Base-by-base conservation (phyloP, 2,329 filamentous ascomycete genomes). In the Rutstroemia sp. region DNA sequence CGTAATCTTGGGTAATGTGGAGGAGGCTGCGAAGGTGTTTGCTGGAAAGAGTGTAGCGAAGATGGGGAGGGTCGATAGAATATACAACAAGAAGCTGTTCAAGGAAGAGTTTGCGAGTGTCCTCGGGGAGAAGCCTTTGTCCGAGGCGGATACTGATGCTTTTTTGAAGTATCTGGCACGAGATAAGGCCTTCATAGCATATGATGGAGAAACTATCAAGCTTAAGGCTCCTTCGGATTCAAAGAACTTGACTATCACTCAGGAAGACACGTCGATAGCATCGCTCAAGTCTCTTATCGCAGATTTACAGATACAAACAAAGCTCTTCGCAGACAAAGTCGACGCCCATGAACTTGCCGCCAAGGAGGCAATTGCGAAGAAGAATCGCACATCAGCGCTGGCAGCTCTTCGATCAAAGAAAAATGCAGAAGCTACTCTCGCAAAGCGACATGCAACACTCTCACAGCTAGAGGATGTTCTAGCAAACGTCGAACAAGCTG, bases 361-460 rank as follows among this genome's bases (percentile, higher is more conserved):
- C 0, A 86, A 87, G 60, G 77, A 80, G 21, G 88, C 90, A 0
- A 82, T 96, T 0, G 73, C 76, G 4, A 78, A 79, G 47, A 89
- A 92, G 68, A 92, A 95, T 69, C 80, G 83, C 46, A 74, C 87
- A 23, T 79, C 85, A 0, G 94, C 92, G 9, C 79, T 92, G 34
- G 86, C 88, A 0, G 85, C 89, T 0, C 78, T 99, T 12, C 86
- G 87, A 51, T 88, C 84, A 5, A 95, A 90, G 75, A 96, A 94
- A 70, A 75, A 88, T 7, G 84, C 87, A 27, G 91, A 96, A 70
- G 75, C 80, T 2, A 87, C 84, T 10, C 78, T 97, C 0, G 75
- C 82, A 30, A 82, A 84, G 61, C 84, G 92, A 12, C 82, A 86
- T 30, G 83, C 84, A 8, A 88, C 88, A 0, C 79, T 96, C 2